Percentiles rank a stretch among this genome's conserved stretches.
phyloP scores from a whole-genome alignment of 768 basidiomycete genomes.

The Auricularia heimuer region DNA sequence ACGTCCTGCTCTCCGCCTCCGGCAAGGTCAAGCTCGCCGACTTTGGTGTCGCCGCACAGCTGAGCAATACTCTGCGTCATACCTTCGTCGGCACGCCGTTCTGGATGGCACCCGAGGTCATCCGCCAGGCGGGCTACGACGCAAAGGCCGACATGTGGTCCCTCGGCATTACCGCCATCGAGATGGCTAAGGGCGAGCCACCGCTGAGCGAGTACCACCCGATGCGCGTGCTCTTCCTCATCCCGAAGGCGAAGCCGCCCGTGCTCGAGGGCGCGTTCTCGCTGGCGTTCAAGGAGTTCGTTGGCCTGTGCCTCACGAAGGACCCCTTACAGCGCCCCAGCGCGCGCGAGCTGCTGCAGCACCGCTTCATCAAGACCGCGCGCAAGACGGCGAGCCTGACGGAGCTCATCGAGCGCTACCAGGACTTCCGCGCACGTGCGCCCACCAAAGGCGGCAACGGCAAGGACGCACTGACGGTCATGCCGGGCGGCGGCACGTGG shows the following conservation, averaged over 20 bases:
- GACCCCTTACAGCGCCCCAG: constrained; percentile 81
- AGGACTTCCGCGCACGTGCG: constrained; percentile 60
- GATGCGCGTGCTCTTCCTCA: constrained; percentile 96
- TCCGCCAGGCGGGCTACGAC: constrained; percentile 94
- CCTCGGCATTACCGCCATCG: constrained; percentile 94
- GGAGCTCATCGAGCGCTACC: constrained; percentile 81
- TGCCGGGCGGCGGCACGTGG: constrained; percentile 58
- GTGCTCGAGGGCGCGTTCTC: constrained; percentile 81
- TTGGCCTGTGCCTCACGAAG: constrained; percentile 83
- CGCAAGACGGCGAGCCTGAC: constrained; percentile 74
- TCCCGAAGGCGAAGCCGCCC: constrained; percentile 93
- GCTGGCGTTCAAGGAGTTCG: constrained; percentile 85
- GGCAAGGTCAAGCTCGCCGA: constrained; percentile 97
- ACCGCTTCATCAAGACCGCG: constrained; percentile 83
- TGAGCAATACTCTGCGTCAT: constrained; percentile 87
- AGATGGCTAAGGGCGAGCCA: constrained; percentile 96
- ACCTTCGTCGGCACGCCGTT: constrained; percentile 97
- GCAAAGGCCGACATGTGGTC: constrained; percentile 97
- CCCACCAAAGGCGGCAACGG: constrained; percentile 37
- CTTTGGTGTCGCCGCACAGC: constrained; percentile 96
- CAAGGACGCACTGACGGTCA: constrained; percentile 25
- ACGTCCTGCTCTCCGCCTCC: constrained; percentile 78
- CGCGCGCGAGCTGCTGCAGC: constrained; percentile 86
- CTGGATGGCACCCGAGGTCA: constrained; percentile 99
- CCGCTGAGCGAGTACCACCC: constrained; percentile 96